A percentile compares a stretch with the other conserved stretches of the same genome.
Evolutionary conservation across 129 eudicot genomes (phyloP).

Genomic region (Artemisia argyi): DNA sequence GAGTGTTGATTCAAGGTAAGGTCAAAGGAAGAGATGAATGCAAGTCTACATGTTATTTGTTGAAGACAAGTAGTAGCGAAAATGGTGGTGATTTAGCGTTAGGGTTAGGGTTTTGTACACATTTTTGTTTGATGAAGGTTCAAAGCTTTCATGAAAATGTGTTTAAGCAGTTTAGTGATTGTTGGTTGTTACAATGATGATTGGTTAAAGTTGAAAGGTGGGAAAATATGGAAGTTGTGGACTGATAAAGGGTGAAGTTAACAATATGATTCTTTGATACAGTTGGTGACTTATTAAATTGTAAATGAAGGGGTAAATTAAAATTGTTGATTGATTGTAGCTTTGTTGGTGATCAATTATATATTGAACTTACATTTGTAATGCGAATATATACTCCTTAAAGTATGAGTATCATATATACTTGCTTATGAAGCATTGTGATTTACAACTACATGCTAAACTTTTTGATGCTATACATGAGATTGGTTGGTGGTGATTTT

Average conservation of each 20-base stretch:
- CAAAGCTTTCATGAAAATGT: constrained; percentile 51
- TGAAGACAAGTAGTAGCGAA: constrained; percentile 57
- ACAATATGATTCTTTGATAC: background rate
- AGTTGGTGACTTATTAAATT: background rate
- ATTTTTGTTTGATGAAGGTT: constrained; percentile 66
- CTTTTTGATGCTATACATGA: too few species aligned
- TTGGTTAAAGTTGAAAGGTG: background rate
- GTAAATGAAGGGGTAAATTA: background rate
- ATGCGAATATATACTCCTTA: too few species aligned
- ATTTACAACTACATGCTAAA: too few species aligned
- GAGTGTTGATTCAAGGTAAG: constrained; percentile 57
- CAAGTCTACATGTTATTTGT: constrained; percentile 59
- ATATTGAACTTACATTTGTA: too few species aligned
- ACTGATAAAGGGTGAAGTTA: constrained; percentile 14
- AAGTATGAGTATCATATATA: too few species aligned
- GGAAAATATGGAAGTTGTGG: constrained; percentile 10
- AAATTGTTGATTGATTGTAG: too few species aligned
- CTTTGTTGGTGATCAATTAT: too few species aligned
- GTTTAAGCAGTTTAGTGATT: constrained; percentile 46
- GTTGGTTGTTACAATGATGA: constrained; percentile 46
- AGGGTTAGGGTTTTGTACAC: constrained; percentile 41
- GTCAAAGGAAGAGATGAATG: constrained; percentile 40
- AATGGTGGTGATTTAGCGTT: constrained; percentile 48
- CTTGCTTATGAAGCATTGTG: too few species aligned
- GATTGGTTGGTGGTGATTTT: too few species aligned